These are phyloP conservation scores for Phytophthora tentaculata DNA, from an alignment of 352 stramenopile species.

Conservation along the genomic window DNA sequence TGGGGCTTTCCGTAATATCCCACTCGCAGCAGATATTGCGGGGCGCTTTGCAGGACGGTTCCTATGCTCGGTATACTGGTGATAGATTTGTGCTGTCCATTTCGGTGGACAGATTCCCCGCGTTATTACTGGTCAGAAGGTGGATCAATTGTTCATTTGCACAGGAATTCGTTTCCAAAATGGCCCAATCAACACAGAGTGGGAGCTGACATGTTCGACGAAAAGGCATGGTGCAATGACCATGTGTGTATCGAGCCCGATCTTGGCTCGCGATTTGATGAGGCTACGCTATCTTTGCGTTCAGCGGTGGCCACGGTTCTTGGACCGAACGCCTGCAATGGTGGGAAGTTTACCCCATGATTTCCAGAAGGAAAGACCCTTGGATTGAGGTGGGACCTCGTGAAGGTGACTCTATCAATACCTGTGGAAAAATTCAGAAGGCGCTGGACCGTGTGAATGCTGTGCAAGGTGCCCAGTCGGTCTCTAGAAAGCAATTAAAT, in stretches of 20 bases:
- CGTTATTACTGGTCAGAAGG: background rate
- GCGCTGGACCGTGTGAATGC: background rate
- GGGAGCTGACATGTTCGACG: too few relatives aligned
- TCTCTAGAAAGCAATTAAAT: background rate
- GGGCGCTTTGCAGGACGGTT: background rate
- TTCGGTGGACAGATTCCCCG: background rate
- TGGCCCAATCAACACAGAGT: too few relatives aligned
- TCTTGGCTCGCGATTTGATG: too few relatives aligned
- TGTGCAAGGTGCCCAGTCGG: background rate
- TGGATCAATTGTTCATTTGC: background rate
- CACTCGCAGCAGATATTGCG: background rate
- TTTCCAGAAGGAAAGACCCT: background rate
- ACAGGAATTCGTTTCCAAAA: too few relatives aligned
- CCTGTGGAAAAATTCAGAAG: background rate
- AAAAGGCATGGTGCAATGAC: too few relatives aligned
- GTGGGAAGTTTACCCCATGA: background rate
- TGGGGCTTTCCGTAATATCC: background rate
- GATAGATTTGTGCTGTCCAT: background rate
- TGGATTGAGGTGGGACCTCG: background rate
- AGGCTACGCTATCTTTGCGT: too few relatives aligned
- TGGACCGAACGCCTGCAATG: background rate
- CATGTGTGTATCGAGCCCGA: too few relatives aligned
- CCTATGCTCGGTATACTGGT: background rate
- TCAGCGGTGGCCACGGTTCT: background rate
- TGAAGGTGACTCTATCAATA: background rate